Evolutionary conservation across 306 rosid species (phyloP), one percentile per base, ranked within the genome.

Genomic region (Sicyos baderoa): DNA sequence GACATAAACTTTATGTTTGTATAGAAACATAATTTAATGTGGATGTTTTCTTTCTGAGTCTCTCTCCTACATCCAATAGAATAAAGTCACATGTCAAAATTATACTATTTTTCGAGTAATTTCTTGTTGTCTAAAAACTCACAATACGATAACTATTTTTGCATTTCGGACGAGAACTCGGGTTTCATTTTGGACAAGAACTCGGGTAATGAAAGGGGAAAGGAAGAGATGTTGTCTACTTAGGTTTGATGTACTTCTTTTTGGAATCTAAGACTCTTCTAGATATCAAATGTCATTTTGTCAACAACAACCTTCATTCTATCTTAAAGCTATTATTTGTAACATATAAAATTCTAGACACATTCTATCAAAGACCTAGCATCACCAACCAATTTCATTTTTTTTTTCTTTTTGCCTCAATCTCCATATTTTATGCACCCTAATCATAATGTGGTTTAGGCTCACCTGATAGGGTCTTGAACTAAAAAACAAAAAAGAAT

Each of bases 281-380:
- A 61, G 68, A 37, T 35, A 61, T 61, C 68, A 61, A 14, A 61
- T 17, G 68, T 61, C 27, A 35, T 61, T 35, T 35, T 61, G 68
- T 61, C 68, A 37, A 37, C 68, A 61, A 61, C 68, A 61, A 35
- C 68, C 49, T 61, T 61, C 68, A 37, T 61, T 61, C 67, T 60
- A 60, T 60, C 67, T 35, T 2, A 60, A 57, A 59, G 45, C 7
- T 32, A 61, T 61, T 32, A 3, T 60, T 60, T 60, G 49, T 14
- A 9, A 60, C 48, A 60, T 60, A 16, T 60, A 32, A 35, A 60
- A 60, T 59, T 11, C 12, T 16, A 15, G 21, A 59, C 67, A n/a
- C 67, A 37, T 59, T 59, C 66, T 16, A 19, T 16, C 7, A 15
- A 2, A 57, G 21, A 59, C 65, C 45, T 29, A 29, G 6, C 32